These are phyloP conservation scores for Acacia acuminata DNA, from an alignment of 306 rosid species.

Conservation along the genomic window DNA sequence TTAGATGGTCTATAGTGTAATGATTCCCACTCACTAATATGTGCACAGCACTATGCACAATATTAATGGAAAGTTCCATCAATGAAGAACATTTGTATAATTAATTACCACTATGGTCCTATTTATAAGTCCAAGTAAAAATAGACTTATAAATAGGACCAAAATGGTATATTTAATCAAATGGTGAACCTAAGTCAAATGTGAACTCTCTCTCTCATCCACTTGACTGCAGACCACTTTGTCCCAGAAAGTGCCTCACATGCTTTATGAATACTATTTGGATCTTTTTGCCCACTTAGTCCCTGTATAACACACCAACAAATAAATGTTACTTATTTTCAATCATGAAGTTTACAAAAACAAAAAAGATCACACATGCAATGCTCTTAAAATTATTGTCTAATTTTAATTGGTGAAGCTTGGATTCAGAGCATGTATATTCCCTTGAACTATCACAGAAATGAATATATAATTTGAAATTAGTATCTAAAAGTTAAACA, in stretches of 20 bases:
- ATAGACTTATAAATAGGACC: too few species aligned
- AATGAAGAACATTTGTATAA: not conserved
- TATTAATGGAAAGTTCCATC: not conserved
- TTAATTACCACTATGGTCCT: too few species aligned
- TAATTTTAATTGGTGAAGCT: not conserved
- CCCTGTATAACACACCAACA: slow-evolving; percentile 37
- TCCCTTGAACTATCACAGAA: not conserved
- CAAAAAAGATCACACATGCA: not conserved
- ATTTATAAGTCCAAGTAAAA: too few species aligned
- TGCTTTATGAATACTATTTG: slow-evolving; percentile 45
- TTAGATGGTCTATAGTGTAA: not conserved
- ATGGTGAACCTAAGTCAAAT: not conserved
- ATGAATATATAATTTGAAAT: not conserved
- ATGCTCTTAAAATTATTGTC: not conserved
- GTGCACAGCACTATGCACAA: not conserved
- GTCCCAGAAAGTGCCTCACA: slow-evolving; percentile 48
- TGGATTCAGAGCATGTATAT: not conserved
- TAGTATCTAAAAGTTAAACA: not conserved
- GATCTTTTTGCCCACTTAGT: slow-evolving; percentile 45
- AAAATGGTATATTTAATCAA: too few species aligned
- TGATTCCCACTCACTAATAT: not conserved
- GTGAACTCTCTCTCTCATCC: slow-evolving; percentile 40
- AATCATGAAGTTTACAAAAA: not conserved
- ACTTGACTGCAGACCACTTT: slow-evolving; percentile 55
- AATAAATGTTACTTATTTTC: not conserved